Conservation (phyloP, 2,329 filamentous ascomycete species). For the Hypoxylon rubiginosum region DNA sequence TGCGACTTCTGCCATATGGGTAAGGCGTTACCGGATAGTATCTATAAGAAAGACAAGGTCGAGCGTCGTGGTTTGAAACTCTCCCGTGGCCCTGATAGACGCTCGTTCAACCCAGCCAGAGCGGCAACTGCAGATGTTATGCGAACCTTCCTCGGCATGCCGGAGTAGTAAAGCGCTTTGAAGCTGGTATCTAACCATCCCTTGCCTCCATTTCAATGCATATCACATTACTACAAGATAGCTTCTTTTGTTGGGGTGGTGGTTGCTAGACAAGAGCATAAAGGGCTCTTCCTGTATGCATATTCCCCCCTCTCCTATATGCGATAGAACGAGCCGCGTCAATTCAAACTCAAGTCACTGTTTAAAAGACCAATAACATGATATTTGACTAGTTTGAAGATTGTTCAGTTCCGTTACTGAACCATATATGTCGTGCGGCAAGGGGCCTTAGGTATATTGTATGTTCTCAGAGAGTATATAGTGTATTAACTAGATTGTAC, state of each 20-base stretch:
- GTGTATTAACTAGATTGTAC: neutral
- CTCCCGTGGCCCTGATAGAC: constrained; percentile 9
- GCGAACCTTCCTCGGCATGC: neutral
- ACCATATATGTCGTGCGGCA: neutral
- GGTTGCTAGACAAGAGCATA: neutral
- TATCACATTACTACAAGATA: neutral
- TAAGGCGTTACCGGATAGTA: constrained; percentile 7
- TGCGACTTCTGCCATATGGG: constrained; percentile 22
- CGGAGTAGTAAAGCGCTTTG: neutral
- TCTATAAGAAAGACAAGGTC: constrained; percentile 1
- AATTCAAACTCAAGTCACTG: neutral
- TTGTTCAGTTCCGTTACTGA: neutral
- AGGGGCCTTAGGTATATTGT: neutral
- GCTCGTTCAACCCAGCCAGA: neutral
- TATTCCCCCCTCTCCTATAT: neutral
- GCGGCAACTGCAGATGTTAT: constrained; percentile 12
- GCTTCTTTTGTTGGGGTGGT: too few species aligned
- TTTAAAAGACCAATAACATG: neutral
- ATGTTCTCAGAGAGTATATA: neutral
- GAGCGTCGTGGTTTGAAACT: constrained; percentile 10
- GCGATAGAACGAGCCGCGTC: too few species aligned
- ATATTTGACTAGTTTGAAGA: neutral
- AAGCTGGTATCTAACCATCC: neutral
- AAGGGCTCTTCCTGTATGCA: too few species aligned
- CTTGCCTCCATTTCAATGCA: neutral